These are phyloP conservation scores for Cercospora sp. DNA, from an alignment of 2,329 filamentous ascomycete species.

Conservation along the genomic window DNA sequence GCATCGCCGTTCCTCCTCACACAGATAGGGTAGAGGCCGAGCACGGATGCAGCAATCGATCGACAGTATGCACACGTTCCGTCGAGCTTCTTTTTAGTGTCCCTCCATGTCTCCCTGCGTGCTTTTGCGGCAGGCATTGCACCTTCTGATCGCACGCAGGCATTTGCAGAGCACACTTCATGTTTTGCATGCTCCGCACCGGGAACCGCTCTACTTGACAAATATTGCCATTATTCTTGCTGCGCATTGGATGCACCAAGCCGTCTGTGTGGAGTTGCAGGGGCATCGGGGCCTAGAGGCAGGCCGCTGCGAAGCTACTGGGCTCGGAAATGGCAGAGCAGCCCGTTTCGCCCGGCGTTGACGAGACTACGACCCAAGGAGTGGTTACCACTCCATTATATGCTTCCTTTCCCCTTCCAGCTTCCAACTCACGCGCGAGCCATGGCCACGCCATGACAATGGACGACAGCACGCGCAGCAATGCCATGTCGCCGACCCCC, in stretches of 20 bases:
- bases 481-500: constrained; percentile 19
- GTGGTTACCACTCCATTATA: constrained; percentile 15
- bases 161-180: neutral
- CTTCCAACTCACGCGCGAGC: constrained; percentile 15
- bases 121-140: neutral
- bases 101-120: neutral
- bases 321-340: constrained; percentile 3
- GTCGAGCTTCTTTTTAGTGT: neutral
- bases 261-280: neutral
- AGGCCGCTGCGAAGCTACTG: neutral
- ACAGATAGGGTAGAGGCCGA: neutral
- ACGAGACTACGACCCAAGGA: constrained; percentile 1
- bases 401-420: constrained; percentile 19
- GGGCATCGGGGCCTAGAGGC: neutral
- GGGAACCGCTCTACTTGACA: neutral
- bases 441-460: constrained; percentile 9
- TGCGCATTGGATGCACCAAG: neutral
- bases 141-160: neutral
- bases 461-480: constrained; percentile 14
- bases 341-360: neutral
- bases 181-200: neutral
- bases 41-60: constrained; percentile 6
- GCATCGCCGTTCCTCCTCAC: constrained; percentile 3
- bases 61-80: neutral
- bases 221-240: neutral